Base-by-base conservation (phyloP, 352 stramenopile genomes). In the Pythium aristosporum region DNA sequence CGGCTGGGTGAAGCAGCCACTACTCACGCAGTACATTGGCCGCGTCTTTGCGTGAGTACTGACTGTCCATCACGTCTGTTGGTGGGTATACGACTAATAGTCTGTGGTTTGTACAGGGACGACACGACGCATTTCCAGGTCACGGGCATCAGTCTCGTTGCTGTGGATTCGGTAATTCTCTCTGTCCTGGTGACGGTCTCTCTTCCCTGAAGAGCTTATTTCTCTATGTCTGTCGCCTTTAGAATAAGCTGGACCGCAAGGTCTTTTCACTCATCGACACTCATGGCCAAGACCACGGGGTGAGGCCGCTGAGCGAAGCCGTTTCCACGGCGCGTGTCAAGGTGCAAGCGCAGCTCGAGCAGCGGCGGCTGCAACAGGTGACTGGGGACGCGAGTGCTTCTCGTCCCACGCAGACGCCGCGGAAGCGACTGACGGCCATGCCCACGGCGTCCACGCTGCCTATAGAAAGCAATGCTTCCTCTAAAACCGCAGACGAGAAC, bases 21-120 rank as follows among this genome's bases (percentile, higher is more conserved):
- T 91, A 41, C 69, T 92, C 5, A 84, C 84, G 34, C 81, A 91
- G 47, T 92, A 87, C 67, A 73, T 92, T 34, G 84, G 82, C 4
- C 81, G 84, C 34, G 72, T 75, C 20, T 92, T 91, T 51, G 39
- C 76, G 84, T 90, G 77, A 6, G 68, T 71, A 0, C 0, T 13
- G 42, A 20, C 16, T 30, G 25, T 30, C 25, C 25, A 5, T 5
- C 25, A 30, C 25, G 25, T 42, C 37, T 42, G 37, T 16, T 42
- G 37, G 11, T 42, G 15, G 25, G 25, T 5, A 30, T 5, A 42
- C 37, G 11, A 42, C 11, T 42, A 42, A 18, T 42, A 16, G 37
- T 2, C 37, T n/a, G 11, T 3, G 46, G 43, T 30, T 23, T 57
- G 32, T 48, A 5, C 25, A 87, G 78, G 8, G 68, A 90, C n/a